These are phyloP conservation scores for Cochlearia excelsa DNA, from an alignment of 345 rosid genomes.

Conservation along the genomic window DNA sequence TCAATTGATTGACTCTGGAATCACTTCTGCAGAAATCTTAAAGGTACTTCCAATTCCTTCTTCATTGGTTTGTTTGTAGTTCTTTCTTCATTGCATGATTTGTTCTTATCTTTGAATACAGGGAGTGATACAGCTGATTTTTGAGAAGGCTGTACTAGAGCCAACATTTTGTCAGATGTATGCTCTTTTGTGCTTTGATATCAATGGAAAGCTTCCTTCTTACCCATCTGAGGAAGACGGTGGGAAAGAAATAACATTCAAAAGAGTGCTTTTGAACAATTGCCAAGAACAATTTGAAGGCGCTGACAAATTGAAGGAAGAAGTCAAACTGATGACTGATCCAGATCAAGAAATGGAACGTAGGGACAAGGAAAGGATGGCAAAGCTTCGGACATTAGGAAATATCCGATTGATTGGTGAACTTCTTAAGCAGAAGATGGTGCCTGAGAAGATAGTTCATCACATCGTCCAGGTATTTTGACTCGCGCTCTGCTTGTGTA, in stretches of 20 bases:
- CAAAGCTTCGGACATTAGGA: conserved; percentile 83
- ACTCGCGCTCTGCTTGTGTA: neutral
- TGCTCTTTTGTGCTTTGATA: conserved; percentile 81
- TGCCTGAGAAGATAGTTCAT: conserved; percentile 87
- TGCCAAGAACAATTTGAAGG: conserved; percentile 99
- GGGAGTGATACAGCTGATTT: conserved; percentile 84
- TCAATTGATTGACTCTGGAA: conserved; percentile 83
- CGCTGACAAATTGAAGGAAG: conserved; percentile 74
- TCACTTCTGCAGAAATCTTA: conserved; percentile 67
- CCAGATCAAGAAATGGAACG: conserved; percentile 81
- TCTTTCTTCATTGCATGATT: conserved; percentile 14
- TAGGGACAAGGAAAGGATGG: conserved; percentile 74
- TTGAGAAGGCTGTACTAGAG: conserved; percentile 90
- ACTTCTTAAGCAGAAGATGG: conserved; percentile 94
- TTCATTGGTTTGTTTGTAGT: neutral
- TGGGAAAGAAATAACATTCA: conserved; percentile 83
- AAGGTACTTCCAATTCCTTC: conserved; percentile 39
- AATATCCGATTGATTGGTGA: conserved; percentile 93
- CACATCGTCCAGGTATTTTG: conserved; percentile 72
- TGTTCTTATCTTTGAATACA: conserved; percentile 34
- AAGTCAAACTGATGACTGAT: conserved; percentile 65
- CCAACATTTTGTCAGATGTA: conserved; percentile 96
- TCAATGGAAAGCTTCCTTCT: conserved; percentile 70
- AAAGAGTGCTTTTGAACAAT: conserved; percentile 72
- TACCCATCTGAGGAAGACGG: conserved; percentile 85